Percentiles rank a stretch among this genome's conserved stretches.
These are phyloP conservation scores for Oryza punctata DNA, from an alignment of 176 grass and related monocot genomes.

Conservation along the genomic window DNA sequence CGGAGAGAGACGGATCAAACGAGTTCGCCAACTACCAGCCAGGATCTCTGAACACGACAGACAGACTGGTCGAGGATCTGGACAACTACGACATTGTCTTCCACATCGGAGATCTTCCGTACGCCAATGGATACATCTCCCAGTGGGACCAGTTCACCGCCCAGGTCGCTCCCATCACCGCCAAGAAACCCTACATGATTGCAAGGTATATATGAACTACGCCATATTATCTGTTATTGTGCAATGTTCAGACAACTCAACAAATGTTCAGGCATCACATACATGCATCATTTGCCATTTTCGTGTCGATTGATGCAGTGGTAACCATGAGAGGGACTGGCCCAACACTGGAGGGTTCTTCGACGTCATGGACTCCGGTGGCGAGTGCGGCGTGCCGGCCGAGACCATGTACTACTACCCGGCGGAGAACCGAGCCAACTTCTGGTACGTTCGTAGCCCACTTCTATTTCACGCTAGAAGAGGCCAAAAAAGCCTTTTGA, in stretches of 20 bases:
- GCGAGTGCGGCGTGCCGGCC: conserved; percentile 78
- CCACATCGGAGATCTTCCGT: conserved; percentile 88
- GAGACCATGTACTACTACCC: conserved; percentile 87
- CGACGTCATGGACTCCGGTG: conserved; percentile 62
- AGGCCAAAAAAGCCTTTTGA: no score
- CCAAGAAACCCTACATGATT: conserved; percentile 78
- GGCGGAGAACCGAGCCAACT: conserved; percentile 76
- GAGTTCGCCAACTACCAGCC: conserved; percentile 86
- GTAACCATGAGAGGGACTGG: conserved; percentile 92
- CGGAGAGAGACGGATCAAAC: conserved; percentile 80
- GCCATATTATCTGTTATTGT: no score
- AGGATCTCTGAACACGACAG: conserved; percentile 80
- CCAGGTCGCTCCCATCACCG: conserved; percentile 69
- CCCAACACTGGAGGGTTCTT: conserved; percentile 74
- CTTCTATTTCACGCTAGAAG: no score
- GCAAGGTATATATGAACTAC: conserved; percentile 43
- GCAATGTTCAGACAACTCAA: no score
- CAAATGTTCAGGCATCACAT: no score
- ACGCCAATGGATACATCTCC: conserved; percentile 85
- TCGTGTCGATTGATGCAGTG: conserved; percentile 32
- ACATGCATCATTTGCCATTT: no score
- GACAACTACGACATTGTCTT: conserved; percentile 89
- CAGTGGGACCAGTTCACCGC: conserved; percentile 98
- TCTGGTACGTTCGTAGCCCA: conserved; percentile 48
- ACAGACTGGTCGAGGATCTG: conserved; percentile 54